Percentiles rank a stretch among this genome's conserved stretches.
Conservation (phyloP, 371 early-diverging fungal species). For the Coemansia sp. region DNA sequence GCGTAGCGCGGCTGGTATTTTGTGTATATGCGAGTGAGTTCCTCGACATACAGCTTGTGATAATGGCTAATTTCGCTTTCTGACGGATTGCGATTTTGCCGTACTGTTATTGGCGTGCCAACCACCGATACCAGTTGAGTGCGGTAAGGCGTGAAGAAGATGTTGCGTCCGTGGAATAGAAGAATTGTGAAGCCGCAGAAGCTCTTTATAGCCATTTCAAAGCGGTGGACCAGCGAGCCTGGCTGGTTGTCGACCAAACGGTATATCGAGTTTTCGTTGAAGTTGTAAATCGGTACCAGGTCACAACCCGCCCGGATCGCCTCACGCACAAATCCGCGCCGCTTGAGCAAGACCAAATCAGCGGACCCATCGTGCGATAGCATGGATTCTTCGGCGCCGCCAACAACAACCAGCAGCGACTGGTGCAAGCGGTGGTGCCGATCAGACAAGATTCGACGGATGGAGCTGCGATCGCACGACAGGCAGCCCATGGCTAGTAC, state of each 20-base stretch:
- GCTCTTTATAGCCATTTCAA: slow-evolving; percentile 30
- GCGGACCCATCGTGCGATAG: slow-evolving; percentile 62
- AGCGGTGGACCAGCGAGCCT: slow-evolving; percentile 54
- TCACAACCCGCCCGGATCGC: slow-evolving; percentile 66
- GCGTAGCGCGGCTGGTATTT: slow-evolving; percentile 69
- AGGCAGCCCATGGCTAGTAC: slow-evolving; percentile 71
- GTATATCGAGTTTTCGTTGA: slow-evolving; percentile 86
- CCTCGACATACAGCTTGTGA: slow-evolving; percentile 66
- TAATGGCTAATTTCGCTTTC: slow-evolving; percentile 60
- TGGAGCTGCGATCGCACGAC: slow-evolving; percentile 71
- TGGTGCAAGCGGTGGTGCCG: slow-evolving; percentile 51
- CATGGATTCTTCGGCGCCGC: slow-evolving; percentile 77
- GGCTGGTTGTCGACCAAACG: slow-evolving; percentile 62
- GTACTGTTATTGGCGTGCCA: slow-evolving; percentile 65
- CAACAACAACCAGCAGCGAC: slow-evolving; percentile 69
- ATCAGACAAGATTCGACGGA: slow-evolving; percentile 69
- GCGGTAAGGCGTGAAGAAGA: slow-evolving; percentile 62
- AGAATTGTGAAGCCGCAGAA: slow-evolving; percentile 64
- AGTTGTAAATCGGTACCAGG: slow-evolving; percentile 73
- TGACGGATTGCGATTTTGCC: slow-evolving; percentile 57
- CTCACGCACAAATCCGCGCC: slow-evolving; percentile 76
- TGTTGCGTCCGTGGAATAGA: slow-evolving; percentile 66
- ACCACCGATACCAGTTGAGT: slow-evolving; percentile 57
- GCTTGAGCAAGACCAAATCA: slow-evolving; percentile 69
- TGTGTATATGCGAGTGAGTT: slow-evolving; percentile 61